Evolutionary conservation across 257 asterid species (phyloP).

Genomic region (Capsicum pubescens): DNA sequence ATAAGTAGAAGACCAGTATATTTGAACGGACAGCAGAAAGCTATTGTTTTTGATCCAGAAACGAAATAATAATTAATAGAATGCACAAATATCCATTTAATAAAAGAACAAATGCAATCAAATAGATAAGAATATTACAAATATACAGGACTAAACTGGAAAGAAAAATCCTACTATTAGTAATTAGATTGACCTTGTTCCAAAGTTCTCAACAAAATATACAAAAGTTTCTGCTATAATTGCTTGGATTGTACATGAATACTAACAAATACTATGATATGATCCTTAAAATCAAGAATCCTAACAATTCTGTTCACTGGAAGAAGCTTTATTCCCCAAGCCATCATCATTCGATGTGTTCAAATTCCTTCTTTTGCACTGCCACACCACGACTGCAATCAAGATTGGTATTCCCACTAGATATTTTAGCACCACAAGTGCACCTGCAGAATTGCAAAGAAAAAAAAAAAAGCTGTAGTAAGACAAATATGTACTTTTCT

Average conservation of each 20-base stretch:
- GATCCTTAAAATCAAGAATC: not conserved
- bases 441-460: not conserved
- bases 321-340: not conserved
- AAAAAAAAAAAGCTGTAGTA: not conserved
- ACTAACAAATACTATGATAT: not conserved
- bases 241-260: not conserved
- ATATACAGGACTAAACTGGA: not conserved
- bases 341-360: not conserved
- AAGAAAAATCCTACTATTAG: not conserved
- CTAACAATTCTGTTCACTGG: not conserved
- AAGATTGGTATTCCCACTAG: conserved; percentile 44
- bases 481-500: not conserved
- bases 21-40: not conserved
- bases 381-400: conserved; percentile 38
- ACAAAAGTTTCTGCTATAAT: not conserved
- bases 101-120: not conserved
- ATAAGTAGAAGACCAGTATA: not conserved
- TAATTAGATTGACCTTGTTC: not conserved
- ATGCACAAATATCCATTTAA: not conserved
- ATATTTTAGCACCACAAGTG: conserved; percentile 26
- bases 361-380: conserved; percentile 39
- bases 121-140: not conserved
- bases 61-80: not conserved
- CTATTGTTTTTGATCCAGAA: not conserved
- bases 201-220: not conserved